These are phyloP conservation scores for Crithidia brevicula DNA, from an alignment of 208 protist genomes.

Conservation along the genomic window DNA sequence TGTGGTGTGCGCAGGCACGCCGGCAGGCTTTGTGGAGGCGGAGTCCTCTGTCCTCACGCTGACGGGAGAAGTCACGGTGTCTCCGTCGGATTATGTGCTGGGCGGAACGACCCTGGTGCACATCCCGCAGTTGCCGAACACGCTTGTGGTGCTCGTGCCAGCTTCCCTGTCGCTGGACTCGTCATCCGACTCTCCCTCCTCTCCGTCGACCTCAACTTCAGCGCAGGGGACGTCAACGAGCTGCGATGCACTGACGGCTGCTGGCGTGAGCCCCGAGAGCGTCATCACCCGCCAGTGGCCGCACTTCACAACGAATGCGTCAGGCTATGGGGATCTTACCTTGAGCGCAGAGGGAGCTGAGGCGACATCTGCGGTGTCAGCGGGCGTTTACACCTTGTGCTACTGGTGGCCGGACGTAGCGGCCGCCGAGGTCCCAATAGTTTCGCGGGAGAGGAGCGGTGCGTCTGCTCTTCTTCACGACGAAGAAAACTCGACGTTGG, in stretches of 20 bases:
- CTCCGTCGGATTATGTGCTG: not conserved
- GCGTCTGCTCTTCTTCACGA: no score
- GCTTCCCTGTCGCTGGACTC: not conserved
- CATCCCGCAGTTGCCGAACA: constrained; percentile 7
- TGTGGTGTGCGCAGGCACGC: constrained; percentile 31
- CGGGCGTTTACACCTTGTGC: constrained; percentile 19
- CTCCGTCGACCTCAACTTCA: not conserved
- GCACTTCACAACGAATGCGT: constrained; percentile 1
- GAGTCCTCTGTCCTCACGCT: constrained; percentile 11
- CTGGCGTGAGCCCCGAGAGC: not conserved
- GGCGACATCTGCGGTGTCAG: not conserved
- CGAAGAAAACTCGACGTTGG: no score
- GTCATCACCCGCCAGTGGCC: not conserved
- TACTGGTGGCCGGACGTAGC: constrained; percentile 14
- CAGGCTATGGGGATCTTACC: not conserved
- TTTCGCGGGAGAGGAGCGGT: no score
- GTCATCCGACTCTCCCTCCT: not conserved
- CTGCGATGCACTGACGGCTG: not conserved
- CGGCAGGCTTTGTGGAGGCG: constrained; percentile 17
- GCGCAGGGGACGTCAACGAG: not conserved
- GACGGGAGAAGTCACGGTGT: constrained; percentile 9
- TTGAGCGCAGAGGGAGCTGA: not conserved
- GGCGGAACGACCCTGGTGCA: not conserved
- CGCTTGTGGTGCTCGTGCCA: not conserved
- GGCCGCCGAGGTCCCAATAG: no score